Evolutionary conservation across 345 rosid species (phyloP), one percentile per base, ranked within the genome.

Genomic region (Pugionium dolabratum): DNA sequence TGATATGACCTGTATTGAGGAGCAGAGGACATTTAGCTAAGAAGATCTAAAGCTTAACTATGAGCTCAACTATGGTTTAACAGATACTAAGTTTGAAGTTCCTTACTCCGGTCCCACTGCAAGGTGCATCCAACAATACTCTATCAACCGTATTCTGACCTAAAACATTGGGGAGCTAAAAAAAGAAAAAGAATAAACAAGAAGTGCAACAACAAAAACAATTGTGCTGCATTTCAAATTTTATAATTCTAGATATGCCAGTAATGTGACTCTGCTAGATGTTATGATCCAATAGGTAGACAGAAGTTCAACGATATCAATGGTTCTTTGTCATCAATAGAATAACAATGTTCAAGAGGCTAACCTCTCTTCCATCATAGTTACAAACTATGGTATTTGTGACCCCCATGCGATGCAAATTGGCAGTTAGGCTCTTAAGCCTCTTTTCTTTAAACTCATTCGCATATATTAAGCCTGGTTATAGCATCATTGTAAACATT

Each of bases 41-140:
- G 18, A 18, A 18, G 55, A 40, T 44, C 43, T 30, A n/a, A 10
- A 64, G 48, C 18, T 45, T 11, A 26, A 18, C 18, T 18, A 18
- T 18, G 18, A 18, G 18, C 18, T 18, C 18, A 18, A 41, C 27
- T 0, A 32, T 2, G n/a, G 18, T 25, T 46, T 39, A 52, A 32
- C 25, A 70, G 40, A 67, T 50, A 59, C 56, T 11, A 75, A 37
- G 47, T 30, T 49, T 4, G 35, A 53, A 67, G 33, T 32, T 59
- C 28, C 92, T 79, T 82, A 93, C 99, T 79, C 99, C 99, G 48
- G 97, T 93, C 36, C 99, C 99, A 79, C 96, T 90, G 74, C 99
- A 93, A 55, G 99, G 99, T 43, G 99, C 99, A 88, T 88, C 96
- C 69, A 93, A 77, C 84, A 89, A 70, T 29, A 88, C 94, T 76